These are phyloP conservation scores for Aspergillus ruber DNA, from an alignment of 2,329 filamentous ascomycete genomes.

Conservation along the genomic window DNA sequence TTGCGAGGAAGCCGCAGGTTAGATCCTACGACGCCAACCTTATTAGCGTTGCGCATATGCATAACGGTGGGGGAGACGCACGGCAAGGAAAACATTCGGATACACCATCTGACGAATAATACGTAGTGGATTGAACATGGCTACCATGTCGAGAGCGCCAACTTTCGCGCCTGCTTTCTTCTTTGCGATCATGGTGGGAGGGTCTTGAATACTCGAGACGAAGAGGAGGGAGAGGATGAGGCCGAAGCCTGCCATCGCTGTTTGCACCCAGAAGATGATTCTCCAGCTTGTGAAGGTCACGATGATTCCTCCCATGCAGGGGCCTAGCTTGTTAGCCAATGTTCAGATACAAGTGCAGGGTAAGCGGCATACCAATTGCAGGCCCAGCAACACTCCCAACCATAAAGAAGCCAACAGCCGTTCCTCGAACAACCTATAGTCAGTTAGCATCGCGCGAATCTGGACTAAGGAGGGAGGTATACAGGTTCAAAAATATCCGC, in stretches of 20 bases:
- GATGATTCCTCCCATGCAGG: slow-evolving; percentile 68
- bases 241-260: slow-evolving; percentile 57
- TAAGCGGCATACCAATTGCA: slow-evolving; percentile 30
- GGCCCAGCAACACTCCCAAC: slow-evolving; percentile 38
- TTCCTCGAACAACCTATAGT: slow-evolving; percentile 34
- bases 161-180: slow-evolving; percentile 49
- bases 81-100: slow-evolving; percentile 60
- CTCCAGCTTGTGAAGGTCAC: slow-evolving; percentile 70
- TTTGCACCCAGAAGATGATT: slow-evolving; percentile 72
- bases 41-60: too few species aligned
- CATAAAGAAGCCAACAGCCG: slow-evolving; percentile 40
- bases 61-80: slow-evolving; percentile 24
- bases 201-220: slow-evolving; percentile 58
- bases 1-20: slow-evolving; percentile 49
- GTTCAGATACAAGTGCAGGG: neutral
- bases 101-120: slow-evolving; percentile 58
- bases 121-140: slow-evolving; percentile 57
- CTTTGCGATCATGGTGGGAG: slow-evolving; percentile 34
- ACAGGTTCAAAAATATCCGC: slow-evolving; percentile 36
- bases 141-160: slow-evolving; percentile 34
- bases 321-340: slow-evolving; percentile 15
- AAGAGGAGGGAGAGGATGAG: slow-evolving; percentile 57
- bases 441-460: neutral
- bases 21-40: slow-evolving; percentile 18
- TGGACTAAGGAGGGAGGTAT: neutral